Conservation (phyloP, 1,139 yeast species). For the Suhomyces panamericanus region DNA sequence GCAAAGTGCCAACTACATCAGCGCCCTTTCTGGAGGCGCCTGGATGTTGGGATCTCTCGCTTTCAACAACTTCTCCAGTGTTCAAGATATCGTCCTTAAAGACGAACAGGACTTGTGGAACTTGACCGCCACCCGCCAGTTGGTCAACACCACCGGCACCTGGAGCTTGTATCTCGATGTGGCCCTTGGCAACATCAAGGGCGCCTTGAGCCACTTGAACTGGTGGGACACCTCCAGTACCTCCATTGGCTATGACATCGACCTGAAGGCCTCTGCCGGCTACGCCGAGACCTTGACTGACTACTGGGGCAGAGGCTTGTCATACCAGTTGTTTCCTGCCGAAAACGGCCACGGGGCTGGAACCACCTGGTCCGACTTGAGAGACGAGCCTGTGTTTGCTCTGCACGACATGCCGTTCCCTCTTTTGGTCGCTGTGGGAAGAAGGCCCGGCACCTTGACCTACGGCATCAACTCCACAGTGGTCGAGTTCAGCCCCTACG, state of each 20-base stretch:
- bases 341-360: constrained; percentile 26
- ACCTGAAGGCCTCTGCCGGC: constrained; percentile 43
- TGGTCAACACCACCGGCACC: constrained; percentile 27
- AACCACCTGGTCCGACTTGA: constrained; percentile 35
- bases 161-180: constrained; percentile 27
- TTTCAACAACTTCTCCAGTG: constrained; percentile 36
- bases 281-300: constrained; percentile 61
- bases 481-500: constrained; percentile 44
- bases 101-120: constrained; percentile 36
- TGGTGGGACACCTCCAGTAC: constrained; percentile 26
- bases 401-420: constrained; percentile 46
- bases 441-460: constrained; percentile 36
- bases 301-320: constrained; percentile 50
- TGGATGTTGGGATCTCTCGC: constrained; percentile 40
- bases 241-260: constrained; percentile 32
- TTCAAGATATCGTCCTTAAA: constrained; percentile 35
- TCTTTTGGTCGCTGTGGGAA: constrained; percentile 35
- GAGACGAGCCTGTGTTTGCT: constrained; percentile 27
- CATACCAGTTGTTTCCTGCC: constrained; percentile 38
- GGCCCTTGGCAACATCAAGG: constrained; percentile 22
- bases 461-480: constrained; percentile 40
- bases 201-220: constrained; percentile 32
- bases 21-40: constrained; percentile 43
- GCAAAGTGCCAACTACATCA: constrained; percentile 38
- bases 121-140: constrained; percentile 30